Evolutionary conservation across 768 basidiomycete genomes (phyloP).

Genomic region (Clavaria fumosa): DNA sequence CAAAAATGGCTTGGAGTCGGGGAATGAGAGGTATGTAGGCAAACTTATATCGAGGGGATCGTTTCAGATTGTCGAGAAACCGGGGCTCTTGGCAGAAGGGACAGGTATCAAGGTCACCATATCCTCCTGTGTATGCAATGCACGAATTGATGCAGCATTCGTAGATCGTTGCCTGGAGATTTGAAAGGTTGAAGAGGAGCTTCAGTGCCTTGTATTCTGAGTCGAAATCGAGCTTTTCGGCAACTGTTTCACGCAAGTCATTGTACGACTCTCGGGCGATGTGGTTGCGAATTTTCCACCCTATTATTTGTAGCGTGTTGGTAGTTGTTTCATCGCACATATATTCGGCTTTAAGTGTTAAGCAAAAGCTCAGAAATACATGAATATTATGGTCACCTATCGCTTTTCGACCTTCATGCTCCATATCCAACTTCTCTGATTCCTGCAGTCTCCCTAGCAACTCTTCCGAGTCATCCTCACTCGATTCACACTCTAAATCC

Average conservation of each 20-base stretch:
- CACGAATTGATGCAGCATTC: slow-evolving; percentile 24
- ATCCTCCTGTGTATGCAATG: slow-evolving; percentile 17
- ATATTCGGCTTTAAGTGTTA: too few species aligned
- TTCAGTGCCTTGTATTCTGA: slow-evolving; percentile 16
- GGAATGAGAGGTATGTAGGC: slow-evolving; percentile 19
- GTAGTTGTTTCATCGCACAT: too few species aligned
- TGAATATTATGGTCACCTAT: too few species aligned
- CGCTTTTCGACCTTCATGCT: too few species aligned
- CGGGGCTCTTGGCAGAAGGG: slow-evolving; percentile 12
- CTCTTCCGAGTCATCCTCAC: too few species aligned
- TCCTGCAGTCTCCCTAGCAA: too few species aligned
- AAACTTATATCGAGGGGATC: slow-evolving; percentile 11
- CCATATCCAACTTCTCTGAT: too few species aligned
- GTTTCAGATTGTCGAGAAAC: background rate
- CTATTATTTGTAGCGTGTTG: too few species aligned
- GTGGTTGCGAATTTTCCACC: too few species aligned
- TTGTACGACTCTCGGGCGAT: slow-evolving; percentile 15
- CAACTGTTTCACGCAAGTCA: slow-evolving; percentile 15
- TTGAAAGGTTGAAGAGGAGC: slow-evolving; percentile 14
- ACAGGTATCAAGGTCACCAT: slow-evolving; percentile 9
- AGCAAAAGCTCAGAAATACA: too few species aligned
- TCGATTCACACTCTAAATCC: too few species aligned
- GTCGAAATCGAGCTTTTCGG: slow-evolving; percentile 13
- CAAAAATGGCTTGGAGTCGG: slow-evolving; percentile 14
- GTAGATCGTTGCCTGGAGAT: slow-evolving; percentile 13